A percentile compares a stretch with the other conserved stretches of the same genome.
These are phyloP conservation scores for Peronosclerospora sorghi DNA, from an alignment of 352 stramenopile genomes.

Conservation along the genomic window DNA sequence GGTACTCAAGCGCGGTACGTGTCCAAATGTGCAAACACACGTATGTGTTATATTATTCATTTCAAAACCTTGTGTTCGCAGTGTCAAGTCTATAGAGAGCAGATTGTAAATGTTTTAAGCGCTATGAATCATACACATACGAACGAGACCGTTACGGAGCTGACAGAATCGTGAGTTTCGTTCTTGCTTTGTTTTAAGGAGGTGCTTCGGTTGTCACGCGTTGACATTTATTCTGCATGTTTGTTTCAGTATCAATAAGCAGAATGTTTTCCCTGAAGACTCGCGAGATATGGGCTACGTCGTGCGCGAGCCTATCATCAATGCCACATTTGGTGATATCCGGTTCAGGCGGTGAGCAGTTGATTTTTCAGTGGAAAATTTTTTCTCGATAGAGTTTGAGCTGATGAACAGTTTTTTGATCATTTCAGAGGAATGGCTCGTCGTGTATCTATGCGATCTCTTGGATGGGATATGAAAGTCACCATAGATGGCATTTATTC, in stretches of 20 bases:
- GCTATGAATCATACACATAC: constrained; percentile 83
- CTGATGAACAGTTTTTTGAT: constrained; percentile 1
- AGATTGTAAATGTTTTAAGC: constrained; percentile 72
- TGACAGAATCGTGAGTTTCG: constrained; percentile 65
- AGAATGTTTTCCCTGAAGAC: constrained; percentile 75
- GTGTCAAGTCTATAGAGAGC: constrained; percentile 80
- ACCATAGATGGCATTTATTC: constrained; percentile 83
- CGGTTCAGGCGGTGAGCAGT: constrained; percentile 62
- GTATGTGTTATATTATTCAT: background rate
- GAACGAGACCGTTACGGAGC: constrained; percentile 79
- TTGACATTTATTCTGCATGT: background rate
- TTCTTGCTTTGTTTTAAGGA: background rate
- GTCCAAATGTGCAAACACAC: background rate
- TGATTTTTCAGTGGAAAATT: background rate
- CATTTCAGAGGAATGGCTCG: constrained; percentile 58
- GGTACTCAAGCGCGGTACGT: constrained; percentile 78
- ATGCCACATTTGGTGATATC: constrained; percentile 84
- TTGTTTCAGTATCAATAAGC: constrained; percentile 68
- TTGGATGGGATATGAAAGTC: constrained; percentile 86
- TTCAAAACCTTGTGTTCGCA: constrained; percentile 17
- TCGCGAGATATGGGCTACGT: constrained; percentile 82
- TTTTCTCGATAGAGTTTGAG: background rate
- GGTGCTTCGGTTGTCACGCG: constrained; percentile 1
- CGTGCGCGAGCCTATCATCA: constrained; percentile 83
- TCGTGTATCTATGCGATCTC: constrained; percentile 78